Base-by-base conservation (phyloP, 2,329 filamentous ascomycete species). In the Aureobasidium mangrovei region DNA sequence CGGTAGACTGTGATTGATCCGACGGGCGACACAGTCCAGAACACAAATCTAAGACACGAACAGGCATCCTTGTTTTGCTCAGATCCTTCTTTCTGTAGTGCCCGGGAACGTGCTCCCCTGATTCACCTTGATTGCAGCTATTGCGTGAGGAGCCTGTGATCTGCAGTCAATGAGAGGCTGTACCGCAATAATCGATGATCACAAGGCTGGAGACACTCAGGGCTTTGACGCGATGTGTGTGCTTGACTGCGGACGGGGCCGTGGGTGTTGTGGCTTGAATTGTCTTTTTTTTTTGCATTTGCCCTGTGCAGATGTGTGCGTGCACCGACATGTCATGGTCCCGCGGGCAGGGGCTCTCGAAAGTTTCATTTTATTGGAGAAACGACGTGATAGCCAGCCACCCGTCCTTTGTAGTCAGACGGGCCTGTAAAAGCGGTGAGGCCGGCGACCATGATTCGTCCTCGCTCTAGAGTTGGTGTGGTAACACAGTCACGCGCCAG, bases 121-220 rank as follows among this genome's bases (percentile, higher is more conserved):
- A 24, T 40, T 40, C 35, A 40, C 10, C 10, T 49, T 40, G 27
- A 40, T 49, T 51, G 38, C 47, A 35, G n/a, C 8, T 51, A 42
- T 51, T 27, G 47, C 47, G 47, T 18, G 35, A 49, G 26, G 36
- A 36, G 42, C 7, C 38, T 41, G 47, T 51, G 47, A 51, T 51
- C 47, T 51, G 47, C 47, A 28, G 7, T 27, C 33, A 41, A 51
- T 51, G 42, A 42, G 10, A 8, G 27, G 32, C 32, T 7, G 47
- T 51, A 51, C 47, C 38, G 42, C 29, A 51, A 42, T 51, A 51
- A 42, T 51, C 47, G 47, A 31, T 41, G 38, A 51, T 51, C 38
- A 33, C 47, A 29, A 41, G 29, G 38, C 29, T 29, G 27, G 4
- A 18, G 28, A 31, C 40, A n/a, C 35, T 24, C 27, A 51, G 31